A percentile compares a stretch with the other conserved stretches of the same genome.
Conservation (phyloP, 78 protist genomes). For the Dictyostelium brefeldianum region DNA sequence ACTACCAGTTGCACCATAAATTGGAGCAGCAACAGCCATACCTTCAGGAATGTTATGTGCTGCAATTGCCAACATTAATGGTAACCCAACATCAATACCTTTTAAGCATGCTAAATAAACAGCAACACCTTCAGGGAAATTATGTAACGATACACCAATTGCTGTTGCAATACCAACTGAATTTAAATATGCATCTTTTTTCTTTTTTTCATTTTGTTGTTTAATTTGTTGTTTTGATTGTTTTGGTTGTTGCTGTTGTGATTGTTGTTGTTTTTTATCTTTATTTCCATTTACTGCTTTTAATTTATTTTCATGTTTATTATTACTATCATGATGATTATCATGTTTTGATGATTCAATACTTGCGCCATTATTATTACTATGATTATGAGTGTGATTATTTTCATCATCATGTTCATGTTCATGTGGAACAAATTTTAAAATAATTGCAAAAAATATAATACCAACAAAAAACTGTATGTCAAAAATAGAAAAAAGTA, state of each 20-base stretch:
- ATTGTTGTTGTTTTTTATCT: slow-evolving; percentile 7
- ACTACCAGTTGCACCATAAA: slow-evolving; percentile 76
- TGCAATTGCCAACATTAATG: slow-evolving; percentile 83
- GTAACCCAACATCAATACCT: slow-evolving; percentile 79
- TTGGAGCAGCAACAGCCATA: slow-evolving; percentile 90
- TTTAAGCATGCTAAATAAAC: slow-evolving; percentile 83
- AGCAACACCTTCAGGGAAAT: slow-evolving; percentile 89
- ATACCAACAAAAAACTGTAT: slow-evolving; percentile 81
- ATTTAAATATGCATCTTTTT: slow-evolving; percentile 38
- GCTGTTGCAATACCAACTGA: slow-evolving; percentile 78
- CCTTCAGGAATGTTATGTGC: slow-evolving; percentile 89
- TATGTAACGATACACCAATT: slow-evolving; percentile 80
- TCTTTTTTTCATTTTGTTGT: slow-evolving; percentile 26
- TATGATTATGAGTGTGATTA: slow-evolving; percentile 26
- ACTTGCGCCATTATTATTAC: background rate
- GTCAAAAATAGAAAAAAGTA: too few species aligned
- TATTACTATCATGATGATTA: background rate
- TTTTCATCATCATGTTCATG: slow-evolving; percentile 38
- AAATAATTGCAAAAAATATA: slow-evolving; percentile 48
- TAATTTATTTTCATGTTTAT: slow-evolving; percentile 24
- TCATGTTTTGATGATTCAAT: background rate
- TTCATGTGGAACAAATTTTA: slow-evolving; percentile 68
- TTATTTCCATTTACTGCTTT: background rate
- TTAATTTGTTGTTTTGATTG: background rate
- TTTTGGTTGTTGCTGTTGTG: background rate